Base-by-base conservation (phyloP, 371 early-diverging fungal species). In the Syncephalastrum contaminatum region DNA sequence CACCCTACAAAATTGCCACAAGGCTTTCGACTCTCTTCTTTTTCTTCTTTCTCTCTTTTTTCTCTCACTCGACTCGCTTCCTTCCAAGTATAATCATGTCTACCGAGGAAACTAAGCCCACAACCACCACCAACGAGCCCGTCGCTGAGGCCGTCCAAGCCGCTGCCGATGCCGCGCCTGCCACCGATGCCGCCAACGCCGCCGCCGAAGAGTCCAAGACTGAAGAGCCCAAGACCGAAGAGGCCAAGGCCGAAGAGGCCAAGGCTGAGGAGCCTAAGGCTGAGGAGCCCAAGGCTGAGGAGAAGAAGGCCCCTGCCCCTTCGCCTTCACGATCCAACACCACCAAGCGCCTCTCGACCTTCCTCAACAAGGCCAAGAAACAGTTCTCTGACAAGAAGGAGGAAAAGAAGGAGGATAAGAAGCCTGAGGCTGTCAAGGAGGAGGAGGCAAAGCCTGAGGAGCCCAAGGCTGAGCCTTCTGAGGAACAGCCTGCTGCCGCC, bases 311-410 rank as follows among this genome's bases (percentile, higher is more conserved):
- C 6, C 65, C 65, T 41, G 42, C 57, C 14, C 60, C 65, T 40
- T 30, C 50, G 15, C 53, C 61, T 40, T 56, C 67, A n/a, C 45
- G 62, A 50, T 67, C 67, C n/a, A 58, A 44, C 53, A 59, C 64
- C 25, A 51, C 66, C 40, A 67, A 62, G 49, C 67, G 67, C 39
- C 42, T 67, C 8, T 67, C 67, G 4, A 16, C 46, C 15, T 55
- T 62, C 43, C 48, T 58, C 39, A 62, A 56, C 51, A 67, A 67
- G 62, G 67, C 67, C 49, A 67, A 62, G 57, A 58, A 59, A 24
- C 58, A 58, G 36, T 59, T 67, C 27, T 56, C 66, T 46, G 56
- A 62, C 44, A 51, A 54, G 51, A 61, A 61, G 40, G 56, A 54
- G 22, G 56, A 62, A 4, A 56, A 56, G 46, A 62, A 62, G 48